These are phyloP conservation scores for Amauroascus verrucosus DNA, from an alignment of 2,329 filamentous ascomycete species.

Conservation along the genomic window DNA sequence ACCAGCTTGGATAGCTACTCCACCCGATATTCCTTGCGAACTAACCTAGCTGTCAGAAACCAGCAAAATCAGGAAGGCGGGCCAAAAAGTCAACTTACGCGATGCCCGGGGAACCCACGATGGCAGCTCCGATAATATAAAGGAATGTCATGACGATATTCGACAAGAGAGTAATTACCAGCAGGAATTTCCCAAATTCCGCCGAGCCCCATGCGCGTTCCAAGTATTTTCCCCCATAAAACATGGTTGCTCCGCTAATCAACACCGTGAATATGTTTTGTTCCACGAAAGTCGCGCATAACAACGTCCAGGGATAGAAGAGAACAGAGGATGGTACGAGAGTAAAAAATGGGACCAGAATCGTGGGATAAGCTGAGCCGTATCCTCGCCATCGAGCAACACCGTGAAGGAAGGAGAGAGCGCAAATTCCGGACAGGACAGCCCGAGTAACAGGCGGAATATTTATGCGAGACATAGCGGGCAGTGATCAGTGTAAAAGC, in stretches of 20 bases:
- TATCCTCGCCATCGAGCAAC: slow-evolving; percentile 52
- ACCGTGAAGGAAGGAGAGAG: slow-evolving; percentile 69
- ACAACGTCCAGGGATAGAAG: slow-evolving; percentile 85
- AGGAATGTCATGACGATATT: slow-evolving; percentile 65
- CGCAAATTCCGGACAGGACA: slow-evolving; percentile 62
- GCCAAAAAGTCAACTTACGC: slow-evolving; percentile 24
- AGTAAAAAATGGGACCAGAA: slow-evolving; percentile 66
- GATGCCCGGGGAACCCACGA: slow-evolving; percentile 41
- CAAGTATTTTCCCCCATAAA: slow-evolving; percentile 87
- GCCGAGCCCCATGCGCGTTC: slow-evolving; percentile 90
- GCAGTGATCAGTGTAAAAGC: neutral
- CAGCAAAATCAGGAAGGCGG: neutral
- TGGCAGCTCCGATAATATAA: slow-evolving; percentile 61
- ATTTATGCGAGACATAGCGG: slow-evolving; percentile 67
- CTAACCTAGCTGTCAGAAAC: slow-evolving; percentile 34
- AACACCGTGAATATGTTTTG: slow-evolving; percentile 80
- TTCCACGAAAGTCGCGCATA: slow-evolving; percentile 80
- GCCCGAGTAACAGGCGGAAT: slow-evolving; percentile 83
- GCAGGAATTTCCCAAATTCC: slow-evolving; percentile 84
- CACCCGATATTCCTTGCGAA: slow-evolving; percentile 73
- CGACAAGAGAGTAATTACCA: slow-evolving; percentile 66
- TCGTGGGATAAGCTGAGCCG: slow-evolving; percentile 41
- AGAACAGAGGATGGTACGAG: slow-evolving; percentile 75
- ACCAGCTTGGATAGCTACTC: slow-evolving; percentile 77
- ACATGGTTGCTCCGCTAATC: slow-evolving; percentile 67